Conservation (phyloP, 371 early-diverging fungal genomes). For the Syncephalastrum monosporum region DNA sequence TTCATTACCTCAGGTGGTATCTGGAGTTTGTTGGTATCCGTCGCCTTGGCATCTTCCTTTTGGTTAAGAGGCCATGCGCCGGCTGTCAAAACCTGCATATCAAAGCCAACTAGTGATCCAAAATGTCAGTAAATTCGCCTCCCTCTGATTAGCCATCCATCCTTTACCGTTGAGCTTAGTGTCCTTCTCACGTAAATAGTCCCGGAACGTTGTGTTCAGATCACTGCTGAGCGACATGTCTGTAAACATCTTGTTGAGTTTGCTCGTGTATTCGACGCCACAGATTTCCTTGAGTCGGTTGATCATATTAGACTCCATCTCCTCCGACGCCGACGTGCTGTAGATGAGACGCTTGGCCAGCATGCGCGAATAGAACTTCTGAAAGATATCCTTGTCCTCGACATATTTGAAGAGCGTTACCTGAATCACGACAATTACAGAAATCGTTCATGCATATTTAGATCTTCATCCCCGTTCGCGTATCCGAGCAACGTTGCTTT, state of each 20-base stretch:
- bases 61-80: conserved; percentile 90
- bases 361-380: conserved; percentile 79
- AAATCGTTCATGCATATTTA: background rate
- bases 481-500: background rate
- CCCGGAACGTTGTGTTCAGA: conserved; percentile 55
- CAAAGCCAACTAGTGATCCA: conserved; percentile 62
- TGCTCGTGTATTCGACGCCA: conserved; percentile 88
- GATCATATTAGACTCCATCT: conserved; percentile 74
- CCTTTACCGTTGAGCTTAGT: conserved; percentile 39
- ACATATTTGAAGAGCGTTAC: conserved; percentile 81
- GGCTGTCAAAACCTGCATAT: conserved; percentile 77
- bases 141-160: background rate
- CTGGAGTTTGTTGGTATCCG: conserved; percentile 43
- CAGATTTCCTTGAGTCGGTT: conserved; percentile 73
- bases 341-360: conserved; percentile 81
- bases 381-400: conserved; percentile 89
- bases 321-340: conserved; percentile 69
- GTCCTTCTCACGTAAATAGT: conserved; percentile 38
- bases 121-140: background rate
- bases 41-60: conserved; percentile 47
- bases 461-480: too few species aligned
- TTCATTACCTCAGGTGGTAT: conserved; percentile 66
- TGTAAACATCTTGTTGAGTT: conserved; percentile 88
- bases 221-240: conserved; percentile 87
- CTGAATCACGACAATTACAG: conserved; percentile 10